Evolutionary conservation across 176 grass and related monocot species (phyloP), one percentile per base, ranked within the genome.

Genomic region (Musa acuminata): DNA sequence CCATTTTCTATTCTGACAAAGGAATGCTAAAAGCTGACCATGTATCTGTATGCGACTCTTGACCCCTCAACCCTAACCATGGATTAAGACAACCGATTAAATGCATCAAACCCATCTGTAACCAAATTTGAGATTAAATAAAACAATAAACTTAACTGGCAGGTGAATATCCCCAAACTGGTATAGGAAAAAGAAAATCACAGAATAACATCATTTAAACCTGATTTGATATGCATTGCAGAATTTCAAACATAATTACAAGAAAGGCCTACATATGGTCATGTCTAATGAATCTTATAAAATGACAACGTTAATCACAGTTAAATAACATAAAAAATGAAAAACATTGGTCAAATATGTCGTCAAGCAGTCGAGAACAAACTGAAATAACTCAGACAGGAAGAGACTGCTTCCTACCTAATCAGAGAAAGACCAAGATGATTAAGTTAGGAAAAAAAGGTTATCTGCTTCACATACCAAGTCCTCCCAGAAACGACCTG

Each of bases 401-500:
- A 43, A 43, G 4, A 43, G 35, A 43, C 4, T 43, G 0, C 35
- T 68, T 35, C 24, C 27, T 14, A 1, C 8, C 25, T 43, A 14
- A 48, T 29, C 52, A 35, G 21, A 57, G 2, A 74, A 55, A 74
- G 27, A 29, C 29, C 35, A 29, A 73, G 19, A n/a, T 10, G 1
- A 49, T 8, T 22, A 73, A 19, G 13, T 24, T 50, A 68, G 67
- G 0, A 58, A 71, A 80, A 21, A 52, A 54, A 64, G 10, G 19
- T 23, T 49, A 2, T 20, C 64, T 35, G 35, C 4, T 78, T 73
- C 27, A 77, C 73, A 82, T 84, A 99, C 96, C 86, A 94, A 81
- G 80, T 99, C 96, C 77, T 99, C 96, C 96, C 96, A 99, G 80
- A 95, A 99, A 73, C 96, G 96, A 54, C 78, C 96, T 81, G 96